Evolutionary conservation across 1,284 basidiomycete species (phyloP).

Genomic region (Serendipita sp.): DNA sequence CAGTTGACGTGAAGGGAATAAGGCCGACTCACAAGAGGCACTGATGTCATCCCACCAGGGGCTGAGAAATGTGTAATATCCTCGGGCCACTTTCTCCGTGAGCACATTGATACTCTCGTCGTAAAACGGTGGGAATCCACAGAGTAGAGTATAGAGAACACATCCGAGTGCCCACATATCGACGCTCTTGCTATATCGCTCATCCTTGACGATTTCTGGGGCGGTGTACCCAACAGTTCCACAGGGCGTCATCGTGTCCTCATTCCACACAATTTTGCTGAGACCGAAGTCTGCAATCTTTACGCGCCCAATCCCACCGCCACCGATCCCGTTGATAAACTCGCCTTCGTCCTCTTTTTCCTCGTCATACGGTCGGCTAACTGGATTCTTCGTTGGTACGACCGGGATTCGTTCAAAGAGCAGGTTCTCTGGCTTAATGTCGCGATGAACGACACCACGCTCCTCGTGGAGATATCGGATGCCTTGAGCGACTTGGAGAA

Average conservation of each 20-base stretch:
- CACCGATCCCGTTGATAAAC: slow-evolving; percentile 80
- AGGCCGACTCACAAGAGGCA: slow-evolving; percentile 40
- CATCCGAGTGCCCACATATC: slow-evolving; percentile 99
- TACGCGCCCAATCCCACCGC: slow-evolving; percentile 93
- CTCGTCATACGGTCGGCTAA: slow-evolving; percentile 86
- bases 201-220: slow-evolving; percentile 98
- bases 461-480: slow-evolving; percentile 97
- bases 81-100: slow-evolving; percentile 95
- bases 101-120: slow-evolving; percentile 97
- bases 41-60: slow-evolving; percentile 99
- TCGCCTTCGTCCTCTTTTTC: slow-evolving; percentile 98
- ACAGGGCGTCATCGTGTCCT: slow-evolving; percentile 98
- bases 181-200: slow-evolving; percentile 94
- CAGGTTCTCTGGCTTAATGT: slow-evolving; percentile 98
- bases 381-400: slow-evolving; percentile 67
- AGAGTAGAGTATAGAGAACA: slow-evolving; percentile 96
- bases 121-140: slow-evolving; percentile 97
- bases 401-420: slow-evolving; percentile 92
- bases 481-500: slow-evolving; percentile 90
- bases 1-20: background rate
- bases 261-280: slow-evolving; percentile 97
- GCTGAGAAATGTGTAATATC: slow-evolving; percentile 95
- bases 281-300: slow-evolving; percentile 99
- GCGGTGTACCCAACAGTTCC: slow-evolving; percentile 99
- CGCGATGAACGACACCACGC: slow-evolving; percentile 92